phyloP scores from a whole-genome alignment of 345 rosid genomes.

The Salix suchowensis region DNA sequence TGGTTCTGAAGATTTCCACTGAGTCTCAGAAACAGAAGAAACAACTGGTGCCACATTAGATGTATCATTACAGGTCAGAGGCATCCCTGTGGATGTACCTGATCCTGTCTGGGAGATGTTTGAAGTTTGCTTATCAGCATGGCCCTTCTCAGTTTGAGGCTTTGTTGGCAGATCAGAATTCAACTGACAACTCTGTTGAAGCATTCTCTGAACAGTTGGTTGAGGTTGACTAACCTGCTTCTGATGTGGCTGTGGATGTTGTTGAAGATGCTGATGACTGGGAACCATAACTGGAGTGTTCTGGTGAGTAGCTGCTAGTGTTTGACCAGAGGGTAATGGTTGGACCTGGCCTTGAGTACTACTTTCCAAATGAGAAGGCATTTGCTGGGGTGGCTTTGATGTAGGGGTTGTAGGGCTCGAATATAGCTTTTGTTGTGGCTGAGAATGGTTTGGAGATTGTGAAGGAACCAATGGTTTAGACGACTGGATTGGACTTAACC shows the following conservation, averaged over 20 bases:
- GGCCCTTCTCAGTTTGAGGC: slow-evolving; percentile 52
- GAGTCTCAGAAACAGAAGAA: slow-evolving; percentile 39
- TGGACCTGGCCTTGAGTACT: slow-evolving; percentile 54
- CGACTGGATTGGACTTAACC: slow-evolving; percentile 47
- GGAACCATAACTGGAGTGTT: slow-evolving; percentile 34
- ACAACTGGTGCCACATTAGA: slow-evolving; percentile 29
- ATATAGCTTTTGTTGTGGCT: slow-evolving; percentile 49
- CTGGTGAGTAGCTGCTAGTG: slow-evolving; percentile 39
- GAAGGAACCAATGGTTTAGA: slow-evolving; percentile 55
- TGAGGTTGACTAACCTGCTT: slow-evolving; percentile 59
- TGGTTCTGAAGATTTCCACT: slow-evolving; percentile 61
- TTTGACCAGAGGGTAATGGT: slow-evolving; percentile 43
- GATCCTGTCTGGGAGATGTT: slow-evolving; percentile 37
- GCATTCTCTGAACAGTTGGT: slow-evolving; percentile 50
- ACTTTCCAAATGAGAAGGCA: slow-evolving; percentile 61
- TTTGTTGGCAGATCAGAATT: slow-evolving; percentile 45
- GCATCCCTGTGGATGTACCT: slow-evolving; percentile 28
- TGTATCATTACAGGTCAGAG: slow-evolving; percentile 47
- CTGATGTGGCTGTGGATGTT: slow-evolving; percentile 31
- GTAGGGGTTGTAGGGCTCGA: slow-evolving; percentile 42
- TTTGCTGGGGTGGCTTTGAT: slow-evolving; percentile 54
- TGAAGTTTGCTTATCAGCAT: slow-evolving; percentile 42
- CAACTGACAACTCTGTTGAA: slow-evolving; percentile 51
- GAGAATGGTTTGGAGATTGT: slow-evolving; percentile 54
- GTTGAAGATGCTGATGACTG: slow-evolving; percentile 39